These are phyloP conservation scores for Hyaloscypha variabilis DNA, from an alignment of 495 filamentous ascomycete genomes.

Conservation along the genomic window DNA sequence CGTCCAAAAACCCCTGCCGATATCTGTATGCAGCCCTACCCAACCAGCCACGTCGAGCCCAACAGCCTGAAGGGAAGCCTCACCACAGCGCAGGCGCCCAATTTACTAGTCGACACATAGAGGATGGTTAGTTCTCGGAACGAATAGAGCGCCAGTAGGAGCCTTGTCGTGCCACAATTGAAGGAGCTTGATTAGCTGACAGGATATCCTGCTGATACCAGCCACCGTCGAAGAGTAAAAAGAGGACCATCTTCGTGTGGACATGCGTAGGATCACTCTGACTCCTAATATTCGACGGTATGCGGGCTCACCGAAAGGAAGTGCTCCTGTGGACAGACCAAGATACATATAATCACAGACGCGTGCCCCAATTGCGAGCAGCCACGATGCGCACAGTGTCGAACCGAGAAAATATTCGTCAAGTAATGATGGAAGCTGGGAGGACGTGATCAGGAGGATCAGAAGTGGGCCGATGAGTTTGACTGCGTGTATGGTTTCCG, in stretches of 20 bases:
- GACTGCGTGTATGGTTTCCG: not conserved
- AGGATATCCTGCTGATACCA: not conserved
- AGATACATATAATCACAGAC: not conserved
- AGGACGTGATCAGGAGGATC: not conserved
- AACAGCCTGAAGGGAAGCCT: not conserved
- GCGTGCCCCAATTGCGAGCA: slow-evolving; percentile 5
- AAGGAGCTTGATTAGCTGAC: slow-evolving; percentile 10
- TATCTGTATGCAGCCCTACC: not conserved
- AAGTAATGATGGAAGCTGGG: not conserved
- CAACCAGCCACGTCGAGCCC: not conserved
- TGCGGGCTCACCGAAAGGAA: not conserved
- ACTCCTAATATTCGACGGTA: not conserved
- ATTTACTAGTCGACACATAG: not conserved
- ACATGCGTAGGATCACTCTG: not conserved
- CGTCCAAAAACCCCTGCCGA: not conserved
- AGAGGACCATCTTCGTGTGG: slow-evolving; percentile 7
- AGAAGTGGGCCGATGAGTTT: not conserved
- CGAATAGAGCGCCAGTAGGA: not conserved
- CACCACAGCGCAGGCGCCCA: no score
- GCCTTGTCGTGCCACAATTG: not conserved
- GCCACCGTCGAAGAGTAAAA: slow-evolving; percentile 10
- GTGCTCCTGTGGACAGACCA: slow-evolving; percentile 9
- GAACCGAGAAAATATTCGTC: slow-evolving; percentile 9
- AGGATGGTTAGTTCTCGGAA: not conserved
- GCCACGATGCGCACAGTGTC: slow-evolving; percentile 5